These are phyloP conservation scores for Eimeria mitis DNA, from an alignment of 169 alveolate genomes.

Conservation along the genomic window DNA sequence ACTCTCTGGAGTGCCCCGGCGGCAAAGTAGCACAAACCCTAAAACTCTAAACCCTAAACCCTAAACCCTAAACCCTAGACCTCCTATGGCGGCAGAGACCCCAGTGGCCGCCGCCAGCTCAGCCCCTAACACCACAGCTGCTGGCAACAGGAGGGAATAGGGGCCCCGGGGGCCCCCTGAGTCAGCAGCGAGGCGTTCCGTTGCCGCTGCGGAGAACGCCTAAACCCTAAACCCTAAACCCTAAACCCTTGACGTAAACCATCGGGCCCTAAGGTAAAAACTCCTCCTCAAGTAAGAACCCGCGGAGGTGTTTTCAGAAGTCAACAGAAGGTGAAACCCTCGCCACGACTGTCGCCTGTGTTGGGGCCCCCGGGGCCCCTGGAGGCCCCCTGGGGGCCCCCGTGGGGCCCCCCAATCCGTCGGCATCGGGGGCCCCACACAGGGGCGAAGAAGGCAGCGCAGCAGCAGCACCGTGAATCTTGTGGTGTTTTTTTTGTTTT, in stretches of 20 bases:
- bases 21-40: no score
- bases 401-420: no score
- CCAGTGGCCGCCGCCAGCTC: no score
- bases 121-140: no score
- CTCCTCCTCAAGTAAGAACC: neutral
- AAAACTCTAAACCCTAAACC: no score
- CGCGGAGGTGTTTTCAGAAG: neutral
- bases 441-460: neutral
- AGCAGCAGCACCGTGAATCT: neutral
- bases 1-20: no score
- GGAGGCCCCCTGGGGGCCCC: conserved; percentile 4
- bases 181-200: neutral
- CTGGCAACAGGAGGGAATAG: no score
- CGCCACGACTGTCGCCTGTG: neutral
- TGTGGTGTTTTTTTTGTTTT: neutral
- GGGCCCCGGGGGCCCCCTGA: neutral
- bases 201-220: neutral
- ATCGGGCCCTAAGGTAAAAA: neutral
- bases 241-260: neutral
- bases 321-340: neutral
- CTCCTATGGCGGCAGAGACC: no score
- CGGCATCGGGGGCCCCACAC: neutral
- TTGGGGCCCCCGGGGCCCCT: neutral
- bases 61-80: no score
- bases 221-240: neutral